phyloP scores from a whole-genome alignment of 495 filamentous ascomycete species.

The Friedmanniomyces simplex region DNA sequence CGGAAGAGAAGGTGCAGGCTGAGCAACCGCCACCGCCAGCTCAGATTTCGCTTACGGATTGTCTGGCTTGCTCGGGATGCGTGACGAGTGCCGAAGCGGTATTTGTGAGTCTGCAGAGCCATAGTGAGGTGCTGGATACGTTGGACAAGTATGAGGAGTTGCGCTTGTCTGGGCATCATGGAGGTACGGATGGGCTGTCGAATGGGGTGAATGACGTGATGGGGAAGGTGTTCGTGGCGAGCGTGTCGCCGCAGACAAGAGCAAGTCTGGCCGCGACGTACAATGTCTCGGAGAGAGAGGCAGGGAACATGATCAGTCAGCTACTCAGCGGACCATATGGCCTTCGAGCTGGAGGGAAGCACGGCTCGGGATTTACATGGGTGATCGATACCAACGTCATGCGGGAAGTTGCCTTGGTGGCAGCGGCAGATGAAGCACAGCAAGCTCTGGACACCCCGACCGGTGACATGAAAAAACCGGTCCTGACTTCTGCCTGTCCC shows the following conservation, averaged over 20 bases:
- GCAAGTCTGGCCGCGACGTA: constrained; percentile 79
- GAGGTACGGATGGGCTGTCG: constrained; percentile 2
- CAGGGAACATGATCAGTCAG: constrained; percentile 71
- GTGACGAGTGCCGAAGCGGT: constrained; percentile 96
- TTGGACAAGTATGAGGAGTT: constrained; percentile 57
- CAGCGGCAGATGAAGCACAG: constrained; percentile 65
- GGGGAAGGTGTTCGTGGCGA: constrained; percentile 70
- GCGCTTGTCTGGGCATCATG: constrained; percentile 21
- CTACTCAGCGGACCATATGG: constrained; percentile 63
- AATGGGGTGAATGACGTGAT: neutral
- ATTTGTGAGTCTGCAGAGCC: constrained; percentile 82
- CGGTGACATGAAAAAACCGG: constrained; percentile 50
- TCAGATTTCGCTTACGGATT: constrained; percentile 93
- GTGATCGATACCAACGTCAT: constrained; percentile 77
- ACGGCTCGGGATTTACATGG: constrained; percentile 72
- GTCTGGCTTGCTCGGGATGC: constrained; percentile 93
- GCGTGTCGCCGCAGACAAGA: constrained; percentile 79
- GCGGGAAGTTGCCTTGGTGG: constrained; percentile 63
- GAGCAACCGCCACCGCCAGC: constrained; percentile 49
- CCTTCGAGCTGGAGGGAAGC: constrained; percentile 53
- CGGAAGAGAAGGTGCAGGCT: constrained; percentile 65
- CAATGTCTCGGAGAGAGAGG: constrained; percentile 59
- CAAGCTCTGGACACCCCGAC: constrained; percentile 17
- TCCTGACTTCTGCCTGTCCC: constrained; percentile 84
- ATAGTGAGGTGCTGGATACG: constrained; percentile 74